Evolutionary conservation across 345 rosid genomes (phyloP), one percentile per base, ranked within the genome.

Genomic region (Ailanthus altissimus): DNA sequence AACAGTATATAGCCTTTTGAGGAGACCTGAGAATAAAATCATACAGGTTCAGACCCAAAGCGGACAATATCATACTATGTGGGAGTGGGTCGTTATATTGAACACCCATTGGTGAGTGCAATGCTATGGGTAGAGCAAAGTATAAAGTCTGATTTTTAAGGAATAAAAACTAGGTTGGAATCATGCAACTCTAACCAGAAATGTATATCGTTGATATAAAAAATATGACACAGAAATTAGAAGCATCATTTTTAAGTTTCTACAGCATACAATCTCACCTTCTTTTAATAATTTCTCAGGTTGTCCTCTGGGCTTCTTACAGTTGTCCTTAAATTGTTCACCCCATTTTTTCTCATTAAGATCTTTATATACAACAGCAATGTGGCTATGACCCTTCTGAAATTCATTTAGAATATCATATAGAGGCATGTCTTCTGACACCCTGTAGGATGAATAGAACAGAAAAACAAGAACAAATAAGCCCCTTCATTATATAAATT

Each of bases 371-470:
- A 95, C 99, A 62, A 88, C 97, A 45, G 98, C 98, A 79, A 95
- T 87, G 84, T 95, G 99, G 83, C 98, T 95, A 81, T 95, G 99
- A 61, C 99, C 97, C 81, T 95, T 93, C 85, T 95, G 99, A 66
- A 95, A 95, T 85, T 92, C 96, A 74, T 95, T 95, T 63, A 95
- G 90, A 80, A 95, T 93, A 81, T 95, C 98, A 67, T 95, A 93
- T 23, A 95, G 79, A 43, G 98, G 99, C 91, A 93, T 88, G 78
- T 90, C 85, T 75, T 86, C 99, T 16, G 94, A 86, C 70, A 95
- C 97, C 85, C 98, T 95, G 81, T 3, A 80, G 13, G 70, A 75
- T 68, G 65, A 58, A 79, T 53, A 64, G 45, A 74, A 63, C 62
- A 59, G 69, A 26, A 69, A 72, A 50, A 73, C 20, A 76, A 60